phyloP scores from a whole-genome alignment of 2,329 filamentous ascomycete species.

The Monosporascus sp. region DNA sequence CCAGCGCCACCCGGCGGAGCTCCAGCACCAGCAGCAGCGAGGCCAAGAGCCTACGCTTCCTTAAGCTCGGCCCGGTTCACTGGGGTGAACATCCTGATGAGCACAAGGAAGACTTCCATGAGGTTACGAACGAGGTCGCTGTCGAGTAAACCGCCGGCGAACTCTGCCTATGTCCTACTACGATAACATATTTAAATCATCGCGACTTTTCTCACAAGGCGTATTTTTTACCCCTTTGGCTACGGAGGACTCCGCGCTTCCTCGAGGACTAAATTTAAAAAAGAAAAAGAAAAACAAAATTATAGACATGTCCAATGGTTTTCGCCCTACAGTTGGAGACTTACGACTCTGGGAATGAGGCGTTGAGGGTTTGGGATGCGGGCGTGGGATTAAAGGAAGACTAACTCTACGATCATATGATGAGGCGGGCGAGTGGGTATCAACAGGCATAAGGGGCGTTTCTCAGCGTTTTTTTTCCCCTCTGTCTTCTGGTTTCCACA shows the following conservation, averaged over 20 bases:
- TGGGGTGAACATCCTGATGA: conserved; percentile 55
- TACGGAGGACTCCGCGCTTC: no score
- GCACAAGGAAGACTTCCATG: conserved; percentile 52
- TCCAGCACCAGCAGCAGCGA: conserved; percentile 52
- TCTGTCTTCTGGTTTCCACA: no score
- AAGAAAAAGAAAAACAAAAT: no score
- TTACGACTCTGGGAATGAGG: neutral
- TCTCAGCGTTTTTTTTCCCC: neutral
- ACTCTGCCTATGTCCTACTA: no score
- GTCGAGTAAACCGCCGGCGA: conserved; percentile 28
- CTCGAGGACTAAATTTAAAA: no score
- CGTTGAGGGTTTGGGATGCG: neutral
- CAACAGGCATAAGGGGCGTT: neutral
- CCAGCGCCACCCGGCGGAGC: conserved; percentile 39
- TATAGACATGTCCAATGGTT: no score
- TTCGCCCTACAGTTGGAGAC: no score
- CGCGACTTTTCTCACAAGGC: no score
- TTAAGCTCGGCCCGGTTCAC: conserved; percentile 62
- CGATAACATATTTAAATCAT: no score
- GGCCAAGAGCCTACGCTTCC: conserved; percentile 42
- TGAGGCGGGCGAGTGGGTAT: neutral
- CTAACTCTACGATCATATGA: neutral
- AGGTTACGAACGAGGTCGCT: conserved; percentile 45
- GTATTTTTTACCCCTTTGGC: no score
- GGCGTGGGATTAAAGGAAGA: neutral